These are phyloP conservation scores for Pseudogymnoascus sp. DNA, from an alignment of 2,329 filamentous ascomycete species.

Conservation along the genomic window DNA sequence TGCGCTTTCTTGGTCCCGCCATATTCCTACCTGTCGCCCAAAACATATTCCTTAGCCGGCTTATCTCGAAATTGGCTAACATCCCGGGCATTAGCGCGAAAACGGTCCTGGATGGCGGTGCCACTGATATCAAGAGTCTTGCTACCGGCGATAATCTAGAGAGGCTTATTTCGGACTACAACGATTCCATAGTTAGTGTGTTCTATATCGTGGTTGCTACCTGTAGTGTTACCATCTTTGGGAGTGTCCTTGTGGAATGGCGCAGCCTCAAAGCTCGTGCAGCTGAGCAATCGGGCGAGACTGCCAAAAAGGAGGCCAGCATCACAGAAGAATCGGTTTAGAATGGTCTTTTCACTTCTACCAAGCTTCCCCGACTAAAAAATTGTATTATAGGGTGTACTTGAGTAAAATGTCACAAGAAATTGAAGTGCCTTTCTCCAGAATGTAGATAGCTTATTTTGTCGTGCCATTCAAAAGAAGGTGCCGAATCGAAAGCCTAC, in stretches of 20 bases:
- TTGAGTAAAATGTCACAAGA: not conserved
- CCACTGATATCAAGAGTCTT: constrained; percentile 13
- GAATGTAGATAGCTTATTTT: not conserved
- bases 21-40: constrained; percentile 60
- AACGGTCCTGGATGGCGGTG: constrained; percentile 11
- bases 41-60: constrained; percentile 46
- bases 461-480: no score
- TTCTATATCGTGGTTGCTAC: constrained; percentile 20
- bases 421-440: not conserved
- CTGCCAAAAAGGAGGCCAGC: not conserved
- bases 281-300: not conserved
- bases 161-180: constrained; percentile 20
- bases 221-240: constrained; percentile 17
- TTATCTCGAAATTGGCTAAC: constrained; percentile 13
- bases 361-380: not conserved
- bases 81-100: constrained; percentile 12
- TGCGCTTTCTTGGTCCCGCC: constrained; percentile 59
- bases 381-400: not conserved
- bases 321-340: not conserved
- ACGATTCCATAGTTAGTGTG: constrained; percentile 18
- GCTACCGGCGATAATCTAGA: constrained; percentile 17
- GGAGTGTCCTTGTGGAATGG: constrained; percentile 23
- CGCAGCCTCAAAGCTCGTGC: constrained; percentile 15
- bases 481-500: not conserved
- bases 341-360: not conserved